A percentile compares a stretch with the other conserved stretches of the same genome.
Evolutionary conservation across 169 alveolate species (phyloP).

Genomic region (Neospora caninum): DNA sequence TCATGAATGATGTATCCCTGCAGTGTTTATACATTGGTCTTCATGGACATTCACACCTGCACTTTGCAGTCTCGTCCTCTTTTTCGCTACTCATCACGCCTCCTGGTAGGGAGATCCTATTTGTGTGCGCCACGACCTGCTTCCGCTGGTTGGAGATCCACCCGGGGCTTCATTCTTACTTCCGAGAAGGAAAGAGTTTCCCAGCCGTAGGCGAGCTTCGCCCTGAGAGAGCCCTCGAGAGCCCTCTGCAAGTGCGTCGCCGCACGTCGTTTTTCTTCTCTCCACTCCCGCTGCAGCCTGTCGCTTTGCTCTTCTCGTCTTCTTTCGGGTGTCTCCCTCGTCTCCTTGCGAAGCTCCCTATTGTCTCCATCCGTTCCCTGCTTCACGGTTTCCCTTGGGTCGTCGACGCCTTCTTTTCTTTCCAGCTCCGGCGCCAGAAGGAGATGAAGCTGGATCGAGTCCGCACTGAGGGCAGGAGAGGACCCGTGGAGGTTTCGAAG

Average conservation of each 20-base stretch:
- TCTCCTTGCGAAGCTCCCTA: not conserved
- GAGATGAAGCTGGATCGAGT: not conserved
- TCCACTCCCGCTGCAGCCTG: not conserved
- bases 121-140: too few relatives aligned
- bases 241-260: not conserved
- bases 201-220: not conserved
- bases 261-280: slow-evolving; percentile 1
- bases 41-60: too few relatives aligned
- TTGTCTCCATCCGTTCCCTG: not conserved
- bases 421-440: not conserved
- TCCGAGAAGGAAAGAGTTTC: not conserved
- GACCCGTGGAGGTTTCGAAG: not conserved
- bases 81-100: too few relatives aligned
- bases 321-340: not conserved
- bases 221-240: slow-evolving; percentile 10
- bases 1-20: too few relatives aligned
- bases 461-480: not conserved
- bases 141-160: not conserved
- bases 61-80: too few relatives aligned
- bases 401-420: not conserved
- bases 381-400: not conserved
- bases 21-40: too few relatives aligned
- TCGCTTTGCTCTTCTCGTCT: not conserved
- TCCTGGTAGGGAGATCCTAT: too few relatives aligned
- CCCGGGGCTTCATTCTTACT: not conserved